Conservation (phyloP, 2,329 filamentous ascomycete genomes). For the Lasiodiplodia hormozganensis region DNA sequence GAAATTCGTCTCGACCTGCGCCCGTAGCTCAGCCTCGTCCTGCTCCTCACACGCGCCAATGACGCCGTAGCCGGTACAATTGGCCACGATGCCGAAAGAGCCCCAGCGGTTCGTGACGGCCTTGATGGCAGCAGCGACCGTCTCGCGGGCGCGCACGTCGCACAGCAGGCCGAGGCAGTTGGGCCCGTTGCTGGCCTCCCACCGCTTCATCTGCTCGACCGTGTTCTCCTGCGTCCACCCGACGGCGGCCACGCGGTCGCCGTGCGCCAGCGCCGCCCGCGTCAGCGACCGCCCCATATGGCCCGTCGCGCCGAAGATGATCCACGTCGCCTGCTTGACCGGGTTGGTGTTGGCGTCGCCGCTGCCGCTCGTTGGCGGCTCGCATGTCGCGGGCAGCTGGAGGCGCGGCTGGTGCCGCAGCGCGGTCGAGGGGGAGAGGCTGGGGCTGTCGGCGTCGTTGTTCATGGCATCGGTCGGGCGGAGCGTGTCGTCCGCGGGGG, state of each 20-base stretch:
- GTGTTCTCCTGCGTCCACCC: slow-evolving; percentile 82
- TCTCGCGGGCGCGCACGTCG: slow-evolving; percentile 83
- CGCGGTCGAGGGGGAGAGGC: slow-evolving; percentile 45
- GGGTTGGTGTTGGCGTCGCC: slow-evolving; percentile 64
- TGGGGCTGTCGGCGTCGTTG: slow-evolving; percentile 31
- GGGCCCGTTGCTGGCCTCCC: slow-evolving; percentile 50
- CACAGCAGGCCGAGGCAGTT: slow-evolving; percentile 84
- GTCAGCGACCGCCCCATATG: slow-evolving; percentile 94
- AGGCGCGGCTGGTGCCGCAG: slow-evolving; percentile 51
- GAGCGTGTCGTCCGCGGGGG: not conserved
- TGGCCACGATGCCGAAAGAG: slow-evolving; percentile 37
- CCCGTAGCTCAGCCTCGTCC: slow-evolving; percentile 90
- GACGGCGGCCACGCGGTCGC: slow-evolving; percentile 85
- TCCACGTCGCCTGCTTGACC: slow-evolving; percentile 81
- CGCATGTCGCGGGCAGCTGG: slow-evolving; percentile 81
- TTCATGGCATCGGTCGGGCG: slow-evolving; percentile 23
- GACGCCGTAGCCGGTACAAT: slow-evolving; percentile 87
- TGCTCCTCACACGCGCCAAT: slow-evolving; percentile 97
- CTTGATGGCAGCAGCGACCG: slow-evolving; percentile 75
- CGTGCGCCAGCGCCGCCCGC: slow-evolving; percentile 78
- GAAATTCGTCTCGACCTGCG: slow-evolving; percentile 98
- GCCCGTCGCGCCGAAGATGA: slow-evolving; percentile 96
- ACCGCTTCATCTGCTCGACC: slow-evolving; percentile 74
- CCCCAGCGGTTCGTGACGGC: slow-evolving; percentile 77
- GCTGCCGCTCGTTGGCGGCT: slow-evolving; percentile 69